Percentiles rank a stretch among this genome's conserved stretches.
These are phyloP conservation scores for Helotiales sp. DNA, from an alignment of 2,329 filamentous ascomycete genomes.

Conservation along the genomic window DNA sequence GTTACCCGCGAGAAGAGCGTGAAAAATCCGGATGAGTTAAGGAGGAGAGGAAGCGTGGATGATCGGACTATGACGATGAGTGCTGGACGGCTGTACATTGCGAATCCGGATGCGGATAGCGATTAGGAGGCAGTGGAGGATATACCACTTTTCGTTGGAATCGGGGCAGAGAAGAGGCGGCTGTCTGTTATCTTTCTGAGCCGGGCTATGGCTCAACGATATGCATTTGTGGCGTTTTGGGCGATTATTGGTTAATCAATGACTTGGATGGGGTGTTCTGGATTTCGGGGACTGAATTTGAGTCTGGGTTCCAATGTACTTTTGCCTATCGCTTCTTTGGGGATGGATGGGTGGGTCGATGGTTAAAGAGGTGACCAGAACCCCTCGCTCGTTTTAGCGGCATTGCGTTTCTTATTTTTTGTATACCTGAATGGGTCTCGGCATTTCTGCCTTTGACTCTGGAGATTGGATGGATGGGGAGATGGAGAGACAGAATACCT, in stretches of 20 bases:
- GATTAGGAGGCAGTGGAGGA: conserved; percentile 35
- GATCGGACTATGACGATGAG: conserved; percentile 71
- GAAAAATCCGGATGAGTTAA: conserved; percentile 73
- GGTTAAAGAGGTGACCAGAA: too few species aligned
- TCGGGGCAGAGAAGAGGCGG: background rate
- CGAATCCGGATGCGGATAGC: conserved; percentile 70
- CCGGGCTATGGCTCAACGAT: conserved; percentile 12
- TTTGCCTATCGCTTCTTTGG: background rate
- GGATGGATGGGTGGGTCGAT: background rate
- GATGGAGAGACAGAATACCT: background rate
- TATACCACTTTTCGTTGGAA: conserved; percentile 24
- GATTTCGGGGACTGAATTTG: background rate
- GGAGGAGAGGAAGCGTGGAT: conserved; percentile 80
- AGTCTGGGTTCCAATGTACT: background rate
- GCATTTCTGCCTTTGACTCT: too few species aligned
- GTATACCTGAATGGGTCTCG: conserved; percentile 12
- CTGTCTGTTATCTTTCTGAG: background rate
- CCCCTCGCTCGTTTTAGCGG: conserved; percentile 21
- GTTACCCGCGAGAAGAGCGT: conserved; percentile 68
- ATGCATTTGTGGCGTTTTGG: conserved; percentile 24
- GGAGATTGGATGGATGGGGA: background rate
- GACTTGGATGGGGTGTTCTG: conserved; percentile 16
- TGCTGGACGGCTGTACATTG: conserved; percentile 77
- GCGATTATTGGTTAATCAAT: conserved; percentile 15
- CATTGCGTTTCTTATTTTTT: conserved; percentile 15